Conservation (phyloP, 1,284 basidiomycete species). For the Trametes versicolor region DNA sequence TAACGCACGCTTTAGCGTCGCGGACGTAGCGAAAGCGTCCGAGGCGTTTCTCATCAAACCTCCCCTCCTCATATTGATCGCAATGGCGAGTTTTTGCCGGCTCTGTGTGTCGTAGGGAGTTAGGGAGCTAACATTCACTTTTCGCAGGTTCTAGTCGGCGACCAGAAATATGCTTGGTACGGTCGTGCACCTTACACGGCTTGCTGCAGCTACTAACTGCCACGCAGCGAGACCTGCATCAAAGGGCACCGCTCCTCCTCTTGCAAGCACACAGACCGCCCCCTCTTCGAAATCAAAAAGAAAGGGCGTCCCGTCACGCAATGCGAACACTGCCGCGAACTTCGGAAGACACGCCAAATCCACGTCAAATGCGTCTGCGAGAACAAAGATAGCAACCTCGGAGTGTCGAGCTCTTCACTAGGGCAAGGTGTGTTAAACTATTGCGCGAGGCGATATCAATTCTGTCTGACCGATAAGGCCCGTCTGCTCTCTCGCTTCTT, state of each 20-base stretch:
- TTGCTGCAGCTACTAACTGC: conserved; percentile 11
- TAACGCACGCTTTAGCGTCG: conserved; percentile 47
- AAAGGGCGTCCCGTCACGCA: conserved; percentile 83
- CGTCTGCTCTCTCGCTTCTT: conserved; percentile 39
- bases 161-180: conserved; percentile 85
- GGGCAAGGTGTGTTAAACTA: conserved; percentile 62
- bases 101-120: neutral
- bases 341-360: conserved; percentile 78
- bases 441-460: conserved; percentile 18
- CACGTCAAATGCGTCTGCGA: conserved; percentile 73
- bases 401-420: neutral
- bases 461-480: conserved; percentile 57
- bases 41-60: conserved; percentile 34
- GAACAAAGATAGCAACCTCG: conserved; percentile 23
- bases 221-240: conserved; percentile 79
- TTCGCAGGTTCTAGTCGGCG: conserved; percentile 75
- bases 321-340: conserved; percentile 80
- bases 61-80: conserved; percentile 15
- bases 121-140: conserved; percentile 2
- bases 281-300: conserved; percentile 85
- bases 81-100: conserved; percentile 35
- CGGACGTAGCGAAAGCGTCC: conserved; percentile 41
- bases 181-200: conserved; percentile 37
- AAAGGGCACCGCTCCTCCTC: conserved; percentile 85
- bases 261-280: conserved; percentile 80